Percentiles rank a stretch among this genome's conserved stretches.
phyloP scores from a whole-genome alignment of 768 basidiomycete genomes.

The Boletus barrowsii region DNA sequence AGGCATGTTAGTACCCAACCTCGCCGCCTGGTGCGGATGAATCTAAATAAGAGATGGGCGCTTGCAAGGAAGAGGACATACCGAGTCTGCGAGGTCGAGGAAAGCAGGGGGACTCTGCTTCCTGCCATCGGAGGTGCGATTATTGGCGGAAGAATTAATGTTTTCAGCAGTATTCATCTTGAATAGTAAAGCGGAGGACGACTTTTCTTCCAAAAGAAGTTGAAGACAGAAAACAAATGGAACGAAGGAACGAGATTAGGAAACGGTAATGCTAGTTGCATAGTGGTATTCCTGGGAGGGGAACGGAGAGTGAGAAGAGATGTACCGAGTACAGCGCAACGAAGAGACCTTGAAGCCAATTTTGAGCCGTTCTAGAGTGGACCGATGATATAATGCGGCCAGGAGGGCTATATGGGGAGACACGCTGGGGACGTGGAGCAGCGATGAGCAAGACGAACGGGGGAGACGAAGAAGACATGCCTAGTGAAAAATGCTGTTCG shows the following conservation, averaged over 20 bases:
- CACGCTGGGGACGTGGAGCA: too few species aligned
- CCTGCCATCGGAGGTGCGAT: slow-evolving; percentile 64
- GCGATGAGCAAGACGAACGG: too few species aligned
- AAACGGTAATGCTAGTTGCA: slow-evolving; percentile 60
- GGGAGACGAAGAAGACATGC: too few species aligned
- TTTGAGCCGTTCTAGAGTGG: slow-evolving; percentile 70
- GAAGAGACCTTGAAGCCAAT: slow-evolving; percentile 63
- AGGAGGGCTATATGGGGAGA: slow-evolving; percentile 4
- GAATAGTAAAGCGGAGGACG: slow-evolving; percentile 38
- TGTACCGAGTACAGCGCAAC: slow-evolving; percentile 10
- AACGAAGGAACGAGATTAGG: slow-evolving; percentile 48
- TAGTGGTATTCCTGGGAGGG: slow-evolving; percentile 53
- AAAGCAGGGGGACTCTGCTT: slow-evolving; percentile 91
- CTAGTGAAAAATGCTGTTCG: too few species aligned
- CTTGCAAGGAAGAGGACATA: slow-evolving; percentile 40
- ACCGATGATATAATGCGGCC: slow-evolving; percentile 80
- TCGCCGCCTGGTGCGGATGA: slow-evolving; percentile 56
- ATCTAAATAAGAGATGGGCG: slow-evolving; percentile 6
- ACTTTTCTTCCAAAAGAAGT: slow-evolving; percentile 50
- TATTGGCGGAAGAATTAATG: slow-evolving; percentile 71
- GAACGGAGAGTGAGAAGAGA: slow-evolving; percentile 22
- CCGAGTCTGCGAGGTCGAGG: slow-evolving; percentile 91
- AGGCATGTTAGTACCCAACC: slow-evolving; percentile 82
- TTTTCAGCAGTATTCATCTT: slow-evolving; percentile 74
- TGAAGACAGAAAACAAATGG: slow-evolving; percentile 54